Evolutionary conservation across 352 stramenopile species (phyloP), one percentile per base, ranked within the genome.

Genomic region (Pythium biforme): DNA sequence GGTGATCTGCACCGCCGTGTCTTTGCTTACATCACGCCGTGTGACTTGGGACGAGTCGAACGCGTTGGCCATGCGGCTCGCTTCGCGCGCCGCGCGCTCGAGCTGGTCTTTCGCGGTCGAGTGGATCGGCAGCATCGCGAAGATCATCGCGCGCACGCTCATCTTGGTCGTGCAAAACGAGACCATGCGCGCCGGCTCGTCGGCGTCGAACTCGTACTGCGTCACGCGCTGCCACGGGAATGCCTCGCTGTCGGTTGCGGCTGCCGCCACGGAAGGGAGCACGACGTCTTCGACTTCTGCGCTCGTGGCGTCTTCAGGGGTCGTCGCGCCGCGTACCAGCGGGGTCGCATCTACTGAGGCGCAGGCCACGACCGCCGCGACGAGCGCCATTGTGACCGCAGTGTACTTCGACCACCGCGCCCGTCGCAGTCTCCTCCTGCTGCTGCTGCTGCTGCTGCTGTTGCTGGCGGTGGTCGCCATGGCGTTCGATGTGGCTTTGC

Each of bases 21-120:
- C 54, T 20, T 45, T 41, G 19, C 20, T 25, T 1, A 61, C 27
- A 41, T 61, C 54, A n/a, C 41, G 40, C 8, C 41, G 25, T 10
- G 41, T 45, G 26, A 61, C 54, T 5, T 43, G 37, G 2, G 54
- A 20, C 43, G 54, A 61, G 29, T 61, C 54, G 20, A 61, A 61
- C 6, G 54, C 54, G 9, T 3, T 43, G 40, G 54, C 41, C 54
- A 61, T 61, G 54, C 40, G 25, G n/a, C 33, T 61, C 19, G 54
- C 40, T 4, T 61, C 54, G 26, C 54, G 39, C 9, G 54, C 12
- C 14, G 27, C 54, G n/a, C 17, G 9, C 10, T 51, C 54, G n/a
- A 61, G 54, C 54, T 52, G 12, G 5, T 53, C 41, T 12, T 52
- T 61, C 7, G 10, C 54, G n/a, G 41, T 61, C 41, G 40, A 61